A percentile compares a stretch with the other conserved stretches of the same genome.
phyloP scores from a whole-genome alignment of 23 red algal genomes.

The Gracilaria gracilis region DNA sequence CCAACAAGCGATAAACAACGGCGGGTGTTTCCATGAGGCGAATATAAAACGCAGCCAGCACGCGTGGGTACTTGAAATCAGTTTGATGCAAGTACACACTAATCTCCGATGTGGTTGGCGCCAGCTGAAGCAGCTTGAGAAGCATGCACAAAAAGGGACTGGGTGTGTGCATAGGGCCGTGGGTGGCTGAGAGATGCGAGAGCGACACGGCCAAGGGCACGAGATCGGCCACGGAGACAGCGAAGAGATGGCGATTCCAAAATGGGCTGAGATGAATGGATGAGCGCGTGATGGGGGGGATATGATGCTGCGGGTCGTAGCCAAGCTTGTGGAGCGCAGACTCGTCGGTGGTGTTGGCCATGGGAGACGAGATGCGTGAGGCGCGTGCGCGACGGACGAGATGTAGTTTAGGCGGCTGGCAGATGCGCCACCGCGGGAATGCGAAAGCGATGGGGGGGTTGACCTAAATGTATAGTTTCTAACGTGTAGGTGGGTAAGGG shows the following conservation, averaged over 20 bases:
- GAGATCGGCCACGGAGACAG: slow-evolving; percentile 72
- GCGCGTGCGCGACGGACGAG: background rate
- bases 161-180: slow-evolving; percentile 44
- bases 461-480: no score
- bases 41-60: slow-evolving; percentile 87
- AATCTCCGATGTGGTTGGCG: slow-evolving; percentile 52
- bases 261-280: slow-evolving; percentile 73
- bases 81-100: slow-evolving; percentile 70
- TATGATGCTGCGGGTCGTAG: slow-evolving; percentile 81
- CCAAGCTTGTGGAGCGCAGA: slow-evolving; percentile 74
- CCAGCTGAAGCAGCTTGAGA: slow-evolving; percentile 92
- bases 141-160: slow-evolving; percentile 90
- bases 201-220: slow-evolving; percentile 69
- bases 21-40: slow-evolving; percentile 60
- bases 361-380: background rate
- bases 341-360: slow-evolving; percentile 87
- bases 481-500: no score
- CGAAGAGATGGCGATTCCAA: slow-evolving; percentile 85
- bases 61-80: slow-evolving; percentile 82
- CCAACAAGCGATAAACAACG: slow-evolving; percentile 65
- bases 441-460: background rate
- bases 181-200: slow-evolving; percentile 47
- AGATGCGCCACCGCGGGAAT: background rate
- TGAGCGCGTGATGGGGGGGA: slow-evolving; percentile 75
- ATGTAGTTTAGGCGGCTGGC: background rate